Conservation (phyloP, 176 grass and related monocot species). For the Puya raimondii region DNA sequence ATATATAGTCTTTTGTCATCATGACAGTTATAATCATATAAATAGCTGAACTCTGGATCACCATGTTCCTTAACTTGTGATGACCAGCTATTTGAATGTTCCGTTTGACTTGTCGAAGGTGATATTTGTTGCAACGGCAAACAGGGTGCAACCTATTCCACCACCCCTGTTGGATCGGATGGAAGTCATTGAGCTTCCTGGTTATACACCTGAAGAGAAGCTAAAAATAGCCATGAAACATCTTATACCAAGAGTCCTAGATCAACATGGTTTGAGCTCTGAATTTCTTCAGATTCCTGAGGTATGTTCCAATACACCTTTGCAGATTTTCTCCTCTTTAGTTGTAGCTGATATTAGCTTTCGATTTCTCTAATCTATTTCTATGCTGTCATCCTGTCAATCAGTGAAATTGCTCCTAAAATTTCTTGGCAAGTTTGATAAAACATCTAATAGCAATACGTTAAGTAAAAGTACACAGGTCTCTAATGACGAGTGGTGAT, state of each 20-base stretch:
- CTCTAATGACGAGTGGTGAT: too few relatives aligned
- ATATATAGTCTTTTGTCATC: too few relatives aligned
- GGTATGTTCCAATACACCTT: conserved; percentile 29
- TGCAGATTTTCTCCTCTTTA: neutral
- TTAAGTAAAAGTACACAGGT: too few relatives aligned
- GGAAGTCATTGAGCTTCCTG: conserved; percentile 97
- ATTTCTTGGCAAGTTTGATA: too few relatives aligned
- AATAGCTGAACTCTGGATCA: too few relatives aligned
- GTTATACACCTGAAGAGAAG: conserved; percentile 95
- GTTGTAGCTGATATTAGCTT: conserved; percentile 2
- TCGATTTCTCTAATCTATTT: conserved; percentile 6
- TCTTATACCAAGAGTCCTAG: conserved; percentile 94
- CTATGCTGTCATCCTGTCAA: neutral
- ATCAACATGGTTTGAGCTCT: conserved; percentile 82
- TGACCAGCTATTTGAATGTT: conserved; percentile 95
- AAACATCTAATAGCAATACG: too few relatives aligned
- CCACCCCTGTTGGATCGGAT: conserved; percentile 89
- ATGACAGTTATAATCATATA: too few relatives aligned
- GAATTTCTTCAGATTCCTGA: conserved; percentile 90
- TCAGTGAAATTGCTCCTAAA: too few relatives aligned
- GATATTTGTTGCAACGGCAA: conserved; percentile 96
- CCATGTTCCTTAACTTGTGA: conserved; percentile 38
- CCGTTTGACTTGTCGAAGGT: conserved; percentile 95
- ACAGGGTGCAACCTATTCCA: conserved; percentile 83
- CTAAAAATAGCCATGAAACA: conserved; percentile 95